Percentiles rank a stretch among this genome's conserved stretches.
These are phyloP conservation scores for Lactifluus pinguis DNA, from an alignment of 768 basidiomycete species.

Conservation along the genomic window DNA sequence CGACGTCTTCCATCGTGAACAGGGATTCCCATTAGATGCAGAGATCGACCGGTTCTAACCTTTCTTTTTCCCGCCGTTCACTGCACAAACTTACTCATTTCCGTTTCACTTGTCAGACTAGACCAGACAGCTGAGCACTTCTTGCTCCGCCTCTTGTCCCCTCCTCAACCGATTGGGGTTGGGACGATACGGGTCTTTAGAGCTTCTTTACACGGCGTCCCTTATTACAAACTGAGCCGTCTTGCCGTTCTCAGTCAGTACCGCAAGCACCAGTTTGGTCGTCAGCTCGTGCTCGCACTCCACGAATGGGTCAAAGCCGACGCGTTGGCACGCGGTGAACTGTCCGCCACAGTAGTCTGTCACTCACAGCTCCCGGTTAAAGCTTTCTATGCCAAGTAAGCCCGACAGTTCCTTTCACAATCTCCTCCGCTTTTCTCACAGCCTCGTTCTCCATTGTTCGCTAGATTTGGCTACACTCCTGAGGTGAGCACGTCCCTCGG, in stretches of 20 bases:
- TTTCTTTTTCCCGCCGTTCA: background rate
- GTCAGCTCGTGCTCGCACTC: conserved; percentile 51
- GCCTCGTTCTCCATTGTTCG: conserved; percentile 22
- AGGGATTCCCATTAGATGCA: conserved; percentile 61
- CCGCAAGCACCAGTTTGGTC: conserved; percentile 56
- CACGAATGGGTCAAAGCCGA: conserved; percentile 51
- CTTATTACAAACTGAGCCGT: conserved; percentile 65
- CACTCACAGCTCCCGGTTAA: conserved; percentile 70
- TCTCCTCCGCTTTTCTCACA: conserved; percentile 18
- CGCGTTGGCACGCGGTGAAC: conserved; percentile 22
- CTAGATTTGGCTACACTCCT: conserved; percentile 58
- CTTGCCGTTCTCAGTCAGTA: conserved; percentile 61
- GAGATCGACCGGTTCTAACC: conserved; percentile 63
- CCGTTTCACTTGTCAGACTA: conserved; percentile 32
- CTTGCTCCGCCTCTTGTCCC: conserved; percentile 57
- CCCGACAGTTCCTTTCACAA: conserved; percentile 15
- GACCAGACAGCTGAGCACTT: conserved; percentile 63
- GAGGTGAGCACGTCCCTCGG: conserved; percentile 38
- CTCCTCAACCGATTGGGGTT: conserved; percentile 58
- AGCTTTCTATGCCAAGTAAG: conserved; percentile 71
- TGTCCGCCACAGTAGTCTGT: conserved; percentile 36
- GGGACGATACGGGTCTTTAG: conserved; percentile 55
- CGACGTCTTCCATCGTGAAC: conserved; percentile 54
- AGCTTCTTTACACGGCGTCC: conserved; percentile 20
- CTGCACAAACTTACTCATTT: conserved; percentile 6